These are phyloP conservation scores for Oxalis stricta DNA, from an alignment of 441 rosid genomes.

Conservation along the genomic window DNA sequence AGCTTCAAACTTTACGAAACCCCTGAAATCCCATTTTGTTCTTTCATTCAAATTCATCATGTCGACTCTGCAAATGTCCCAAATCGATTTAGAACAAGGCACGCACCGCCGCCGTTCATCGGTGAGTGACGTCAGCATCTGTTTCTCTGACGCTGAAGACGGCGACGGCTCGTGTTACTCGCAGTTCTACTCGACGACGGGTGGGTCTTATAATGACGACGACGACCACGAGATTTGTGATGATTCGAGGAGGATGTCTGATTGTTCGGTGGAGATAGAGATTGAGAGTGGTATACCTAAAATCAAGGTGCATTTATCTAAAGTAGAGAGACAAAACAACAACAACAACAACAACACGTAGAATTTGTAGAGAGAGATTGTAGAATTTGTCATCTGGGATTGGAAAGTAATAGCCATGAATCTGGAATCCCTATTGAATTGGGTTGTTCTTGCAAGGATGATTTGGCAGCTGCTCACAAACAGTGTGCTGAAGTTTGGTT, in stretches of 20 bases:
- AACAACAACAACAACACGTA: no score
- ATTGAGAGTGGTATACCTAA: slow-evolving; percentile 21
- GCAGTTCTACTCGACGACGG: slow-evolving; percentile 66
- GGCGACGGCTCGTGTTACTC: slow-evolving; percentile 52
- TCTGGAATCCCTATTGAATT: slow-evolving; percentile 57
- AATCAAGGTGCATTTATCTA: slow-evolving; percentile 31
- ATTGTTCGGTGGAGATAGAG: slow-evolving; percentile 42
- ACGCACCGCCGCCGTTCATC: slow-evolving; percentile 18
- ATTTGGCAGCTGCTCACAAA: slow-evolving; percentile 88
- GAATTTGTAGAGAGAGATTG: slow-evolving; percentile 30
- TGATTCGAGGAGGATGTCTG: slow-evolving; percentile 48
- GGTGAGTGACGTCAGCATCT: slow-evolving; percentile 28
- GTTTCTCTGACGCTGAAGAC: slow-evolving; percentile 81
- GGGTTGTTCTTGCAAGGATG: slow-evolving; percentile 89
- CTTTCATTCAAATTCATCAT: slow-evolving; percentile 11
- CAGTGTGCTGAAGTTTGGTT: slow-evolving; percentile 94
- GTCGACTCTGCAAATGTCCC: slow-evolving; percentile 32
- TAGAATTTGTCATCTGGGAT: slow-evolving; percentile 83
- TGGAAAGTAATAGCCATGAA: slow-evolving; percentile 61
- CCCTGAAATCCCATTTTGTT: no score
- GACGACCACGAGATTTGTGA: slow-evolving; percentile 21
- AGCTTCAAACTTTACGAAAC: slow-evolving; percentile 14
- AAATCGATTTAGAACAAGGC: slow-evolving; percentile 61
- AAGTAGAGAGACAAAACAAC: slow-evolving; percentile 45
- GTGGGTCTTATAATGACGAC: slow-evolving; percentile 59